Percentiles rank a stretch among this genome's conserved stretches.
Conservation (phyloP, 345 rosid genomes). For the Turritis glabra region DNA sequence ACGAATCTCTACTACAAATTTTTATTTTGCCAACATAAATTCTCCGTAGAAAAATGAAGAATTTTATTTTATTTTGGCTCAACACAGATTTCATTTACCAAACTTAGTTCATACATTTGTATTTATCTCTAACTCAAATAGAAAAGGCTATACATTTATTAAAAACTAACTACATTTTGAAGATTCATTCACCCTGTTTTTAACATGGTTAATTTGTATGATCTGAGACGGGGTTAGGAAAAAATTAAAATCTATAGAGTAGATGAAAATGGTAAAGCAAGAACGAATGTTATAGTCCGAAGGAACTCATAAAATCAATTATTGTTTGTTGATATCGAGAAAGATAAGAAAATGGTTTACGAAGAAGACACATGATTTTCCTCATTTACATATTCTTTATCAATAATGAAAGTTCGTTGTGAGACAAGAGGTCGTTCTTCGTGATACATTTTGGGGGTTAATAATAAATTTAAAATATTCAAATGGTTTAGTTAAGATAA, state of each 20-base stretch:
- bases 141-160: too few species aligned
- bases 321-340: not conserved
- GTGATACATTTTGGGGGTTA: conserved; percentile 16
- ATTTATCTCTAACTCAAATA: too few species aligned
- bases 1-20: not conserved
- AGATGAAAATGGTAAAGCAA: not conserved
- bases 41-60: too few species aligned
- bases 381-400: not conserved
- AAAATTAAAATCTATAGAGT: not conserved
- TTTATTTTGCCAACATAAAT: not conserved
- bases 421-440: conserved; percentile 1
- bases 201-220: not conserved
- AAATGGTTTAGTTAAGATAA: not conserved
- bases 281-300: not conserved
- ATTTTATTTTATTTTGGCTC: too few species aligned
- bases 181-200: not conserved
- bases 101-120: too few species aligned
- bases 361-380: conserved; percentile 21
- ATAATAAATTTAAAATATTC: not conserved
- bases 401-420: conserved; percentile 20
- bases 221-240: not conserved
- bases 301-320: not conserved
- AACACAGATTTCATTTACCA: too few species aligned
- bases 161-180: not conserved
- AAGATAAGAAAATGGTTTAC: not conserved